Evolutionary conservation across 2,329 filamentous ascomycete genomes (phyloP).

Genomic region (Westerdykella ornata): DNA sequence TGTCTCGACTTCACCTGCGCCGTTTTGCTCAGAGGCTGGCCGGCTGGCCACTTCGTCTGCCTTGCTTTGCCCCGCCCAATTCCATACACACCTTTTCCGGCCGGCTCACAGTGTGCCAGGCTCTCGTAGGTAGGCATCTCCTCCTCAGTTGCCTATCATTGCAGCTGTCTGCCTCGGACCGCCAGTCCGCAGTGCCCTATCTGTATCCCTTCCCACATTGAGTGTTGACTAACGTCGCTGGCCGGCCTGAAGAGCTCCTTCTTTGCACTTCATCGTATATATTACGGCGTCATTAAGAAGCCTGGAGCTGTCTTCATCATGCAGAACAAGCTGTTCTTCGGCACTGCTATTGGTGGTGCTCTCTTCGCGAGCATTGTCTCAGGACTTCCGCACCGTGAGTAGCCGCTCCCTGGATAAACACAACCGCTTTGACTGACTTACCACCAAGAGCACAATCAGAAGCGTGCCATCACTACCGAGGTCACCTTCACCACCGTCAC

Average conservation of each 20-base stretch:
- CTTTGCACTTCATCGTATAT: slow-evolving; percentile 17
- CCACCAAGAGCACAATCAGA: slow-evolving; percentile 14
- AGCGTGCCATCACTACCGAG: slow-evolving; percentile 30
- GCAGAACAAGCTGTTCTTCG: no score
- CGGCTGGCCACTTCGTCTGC: slow-evolving; percentile 6
- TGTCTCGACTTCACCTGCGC: background rate
- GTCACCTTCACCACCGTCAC: slow-evolving; percentile 27
- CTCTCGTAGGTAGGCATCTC: slow-evolving; percentile 9
- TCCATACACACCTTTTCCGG: slow-evolving; percentile 28
- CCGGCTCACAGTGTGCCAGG: slow-evolving; percentile 10
- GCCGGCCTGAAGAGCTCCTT: slow-evolving; percentile 7
- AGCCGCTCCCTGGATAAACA: background rate
- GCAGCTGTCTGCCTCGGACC: background rate
- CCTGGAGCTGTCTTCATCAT: no score
- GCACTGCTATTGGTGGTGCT: background rate
- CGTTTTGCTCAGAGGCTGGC: background rate
- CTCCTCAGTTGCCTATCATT: background rate
- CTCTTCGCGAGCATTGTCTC: slow-evolving; percentile 35
- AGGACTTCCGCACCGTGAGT: slow-evolving; percentile 40
- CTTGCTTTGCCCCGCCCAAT: slow-evolving; percentile 18
- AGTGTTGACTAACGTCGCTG: slow-evolving; percentile 14
- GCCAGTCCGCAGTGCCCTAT: background rate
- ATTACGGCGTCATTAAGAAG: slow-evolving; percentile 7
- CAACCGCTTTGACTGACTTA: slow-evolving; percentile 7
- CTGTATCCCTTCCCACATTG: background rate